Evolutionary conservation across 495 filamentous ascomycete species (phyloP), one percentile per base, ranked within the genome.

Genomic region (Penicillium nucicola): DNA sequence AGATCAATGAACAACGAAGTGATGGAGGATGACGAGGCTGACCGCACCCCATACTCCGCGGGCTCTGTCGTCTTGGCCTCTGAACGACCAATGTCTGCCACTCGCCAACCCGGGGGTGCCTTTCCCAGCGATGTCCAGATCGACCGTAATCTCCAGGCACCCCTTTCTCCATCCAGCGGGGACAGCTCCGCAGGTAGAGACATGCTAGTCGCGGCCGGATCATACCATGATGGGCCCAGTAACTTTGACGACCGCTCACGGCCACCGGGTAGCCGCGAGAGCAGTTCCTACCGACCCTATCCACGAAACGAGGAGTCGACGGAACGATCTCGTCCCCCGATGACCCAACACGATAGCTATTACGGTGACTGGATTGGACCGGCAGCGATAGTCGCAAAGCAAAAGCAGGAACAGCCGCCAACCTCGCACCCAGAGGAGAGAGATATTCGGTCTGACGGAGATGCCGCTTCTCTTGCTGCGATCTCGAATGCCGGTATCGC

Each of bases 121-220:
- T 96, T 96, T 70, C 90, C 91, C 59, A 90, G 85, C 67, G 88
- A 93, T 69, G 67, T 95, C 45, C 82, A 89, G 62, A 80, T 95
- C 58, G 84, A 88, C 59, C 82, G 88, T 71, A 79, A 86, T 74
- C 81, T 88, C 77, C 86, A 88, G 61, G 85, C 81, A 54, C 83
- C 88, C 52, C 68, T 84, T 50, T 89, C 88, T 41, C 84, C 86
- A 41, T 85, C 86, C 72, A 93, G 88, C 72, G 83, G 75, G 20
- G 79, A 81, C 62, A 86, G 84, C 64, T 89, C 87, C 48, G 76
- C 72, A 38, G 83, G 82, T 35, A 70, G 75, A 56, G 86, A 87
- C 59, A 62, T 83, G 44, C 72, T 83, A 56, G 84, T 82, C 15
- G 73, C 76, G 12, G 79, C 81, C 10, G 76, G 71, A 7, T 76